phyloP scores from a whole-genome alignment of 2,329 filamentous ascomycete species.

The Sporothrix variecibatus region DNA sequence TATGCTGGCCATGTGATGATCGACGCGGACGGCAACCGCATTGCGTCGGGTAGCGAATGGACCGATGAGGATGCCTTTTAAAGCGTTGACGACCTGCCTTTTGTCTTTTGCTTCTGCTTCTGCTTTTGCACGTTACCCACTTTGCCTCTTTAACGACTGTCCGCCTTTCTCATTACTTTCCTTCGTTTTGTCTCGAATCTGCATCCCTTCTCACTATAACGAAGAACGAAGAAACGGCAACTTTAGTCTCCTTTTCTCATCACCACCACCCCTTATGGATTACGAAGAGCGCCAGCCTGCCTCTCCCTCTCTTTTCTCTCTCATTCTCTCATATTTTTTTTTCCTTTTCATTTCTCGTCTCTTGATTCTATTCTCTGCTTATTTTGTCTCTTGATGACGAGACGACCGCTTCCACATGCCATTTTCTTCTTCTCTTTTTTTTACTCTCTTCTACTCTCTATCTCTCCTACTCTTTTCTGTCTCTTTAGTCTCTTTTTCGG shows the following conservation, averaged over 20 bases:
- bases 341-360: background rate
- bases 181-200: background rate
- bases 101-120: background rate
- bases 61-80: constrained; percentile 65
- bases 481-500: background rate
- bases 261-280: background rate
- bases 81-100: constrained; percentile 24
- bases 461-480: constrained; percentile 1
- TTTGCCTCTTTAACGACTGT: background rate
- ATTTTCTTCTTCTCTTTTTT: constrained; percentile 1
- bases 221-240: constrained; percentile 22
- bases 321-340: background rate
- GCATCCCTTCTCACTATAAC: background rate
- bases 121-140: background rate
- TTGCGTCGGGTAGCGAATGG: constrained; percentile 67
- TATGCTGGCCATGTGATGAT: constrained; percentile 53
- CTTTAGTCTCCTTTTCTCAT: background rate
- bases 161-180: background rate
- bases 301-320: background rate
- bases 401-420: constrained; percentile 12
- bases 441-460: background rate
- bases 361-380: background rate
- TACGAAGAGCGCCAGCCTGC: constrained; percentile 1
- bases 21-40: constrained; percentile 62
- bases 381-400: constrained; percentile 13